These are phyloP conservation scores for Colletotrichum viniferum DNA, from an alignment of 2,329 filamentous ascomycete species.

Conservation along the genomic window DNA sequence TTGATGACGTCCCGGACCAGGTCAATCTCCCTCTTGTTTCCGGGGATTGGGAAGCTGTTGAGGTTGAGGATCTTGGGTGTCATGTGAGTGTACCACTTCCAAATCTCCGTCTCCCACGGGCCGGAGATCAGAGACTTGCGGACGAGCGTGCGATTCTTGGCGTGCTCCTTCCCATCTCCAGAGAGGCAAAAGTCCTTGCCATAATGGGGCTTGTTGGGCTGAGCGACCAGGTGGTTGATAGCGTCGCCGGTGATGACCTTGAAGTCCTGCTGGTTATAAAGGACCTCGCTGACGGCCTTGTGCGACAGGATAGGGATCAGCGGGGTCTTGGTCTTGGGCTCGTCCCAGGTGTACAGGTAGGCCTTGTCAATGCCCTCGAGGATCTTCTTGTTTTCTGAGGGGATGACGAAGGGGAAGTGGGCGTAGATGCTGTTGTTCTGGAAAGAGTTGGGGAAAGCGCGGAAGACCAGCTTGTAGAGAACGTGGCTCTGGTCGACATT, in stretches of 20 bases:
- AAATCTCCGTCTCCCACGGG: constrained; percentile 23
- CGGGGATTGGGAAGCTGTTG: constrained; percentile 27
- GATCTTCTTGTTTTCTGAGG: constrained; percentile 60
- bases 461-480: constrained; percentile 68
- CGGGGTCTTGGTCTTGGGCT: constrained; percentile 48
- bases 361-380: constrained; percentile 59
- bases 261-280: constrained; percentile 59
- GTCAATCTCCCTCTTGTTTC: constrained; percentile 35
- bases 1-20: constrained; percentile 51
- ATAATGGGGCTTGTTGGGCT: constrained; percentile 33
- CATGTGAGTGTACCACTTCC: constrained; percentile 24
- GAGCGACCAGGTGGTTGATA: constrained; percentile 58
- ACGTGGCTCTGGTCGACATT: constrained; percentile 67
- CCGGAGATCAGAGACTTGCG: constrained; percentile 39
- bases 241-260: constrained; percentile 62
- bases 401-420: constrained; percentile 53
- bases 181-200: constrained; percentile 54
- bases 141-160: constrained; percentile 44
- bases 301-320: constrained; percentile 58
- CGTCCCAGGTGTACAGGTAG: constrained; percentile 63
- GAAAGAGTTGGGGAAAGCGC: constrained; percentile 68
- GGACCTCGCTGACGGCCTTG: constrained; percentile 53
- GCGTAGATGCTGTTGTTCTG: constrained; percentile 67
- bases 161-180: constrained; percentile 44
- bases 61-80: constrained; percentile 31